These are phyloP conservation scores for Saccharomyces hybrid DNA, from an alignment of 1,139 yeast species.

Conservation along the genomic window DNA sequence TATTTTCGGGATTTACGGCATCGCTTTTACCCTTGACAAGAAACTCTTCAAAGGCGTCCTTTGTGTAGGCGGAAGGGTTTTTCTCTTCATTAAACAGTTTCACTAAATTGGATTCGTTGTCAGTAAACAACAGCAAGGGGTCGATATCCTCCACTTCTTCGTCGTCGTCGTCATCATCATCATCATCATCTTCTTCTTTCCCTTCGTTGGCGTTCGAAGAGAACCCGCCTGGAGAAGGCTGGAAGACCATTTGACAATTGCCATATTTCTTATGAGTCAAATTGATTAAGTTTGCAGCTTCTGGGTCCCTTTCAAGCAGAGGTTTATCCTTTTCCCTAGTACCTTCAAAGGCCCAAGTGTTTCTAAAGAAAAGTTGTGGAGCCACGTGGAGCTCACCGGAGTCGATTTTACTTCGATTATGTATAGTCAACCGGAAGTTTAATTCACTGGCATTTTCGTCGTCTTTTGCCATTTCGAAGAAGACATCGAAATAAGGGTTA, in stretches of 20 bases:
- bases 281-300: conserved; percentile 41
- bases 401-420: conserved; percentile 64
- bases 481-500: conserved; percentile 80
- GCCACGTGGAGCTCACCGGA: conserved; percentile 82
- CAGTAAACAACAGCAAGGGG: conserved; percentile 74
- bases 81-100: conserved; percentile 62
- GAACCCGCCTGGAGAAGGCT: conserved; percentile 76
- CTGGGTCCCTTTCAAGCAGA: conserved; percentile 36
- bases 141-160: conserved; percentile 53
- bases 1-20: conserved; percentile 59
- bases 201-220: conserved; percentile 9
- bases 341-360: conserved; percentile 78
- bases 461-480: conserved; percentile 85
- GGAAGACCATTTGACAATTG: conserved; percentile 60
- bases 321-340: conserved; percentile 57
- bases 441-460: conserved; percentile 76
- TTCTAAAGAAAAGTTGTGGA: conserved; percentile 82
- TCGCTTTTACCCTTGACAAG: conserved; percentile 53
- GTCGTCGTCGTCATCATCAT: conserved; percentile 13
- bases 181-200: conserved; percentile 14
- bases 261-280: conserved; percentile 71
- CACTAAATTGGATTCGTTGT: conserved; percentile 75
- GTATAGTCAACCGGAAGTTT: conserved; percentile 80
- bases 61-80: conserved; percentile 47
- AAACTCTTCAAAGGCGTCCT: conserved; percentile 88